Evolutionary conservation across 805 yeast species (phyloP), one percentile per base, ranked within the genome.

Genomic region (Brettanomyces naardenensis): DNA sequence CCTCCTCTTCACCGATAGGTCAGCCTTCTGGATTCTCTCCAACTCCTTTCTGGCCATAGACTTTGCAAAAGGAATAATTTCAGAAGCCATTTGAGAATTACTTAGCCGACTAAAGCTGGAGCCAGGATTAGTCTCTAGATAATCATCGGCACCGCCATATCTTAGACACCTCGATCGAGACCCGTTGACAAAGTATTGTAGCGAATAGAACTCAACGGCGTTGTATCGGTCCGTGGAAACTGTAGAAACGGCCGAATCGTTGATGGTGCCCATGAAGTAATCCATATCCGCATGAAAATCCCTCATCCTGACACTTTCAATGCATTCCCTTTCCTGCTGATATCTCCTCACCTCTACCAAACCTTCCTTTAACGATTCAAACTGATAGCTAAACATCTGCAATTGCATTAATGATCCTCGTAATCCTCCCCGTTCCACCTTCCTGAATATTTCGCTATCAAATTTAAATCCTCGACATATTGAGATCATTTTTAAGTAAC

Each of bases 321-420:
- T n/a, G n/a, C n/a, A n/a, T n/a, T n/a, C n/a, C n/a, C n/a, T n/a
- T n/a, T n/a, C n/a, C n/a, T n/a, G n/a, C n/a, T n/a, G n/a, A n/a
- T n/a, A n/a, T n/a, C n/a, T n/a, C n/a, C n/a, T n/a, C n/a, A 30
- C 19, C 18, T 30, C 19, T n/a, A 30, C 33, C 18, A 30, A 21
- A 18, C 55, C 53, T 19, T 37, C 33, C n/a, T 34, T 30, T 6
- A 40, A 21, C 6, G 28, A 20, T n/a, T 47, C 44, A 22, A 47
- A 45, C 11, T 34, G 14, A 33, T 51, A 49, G 27, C 60, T 47
- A 19, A 57, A 35, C 44, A 54, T 35, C 39, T 59, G 63, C 31
- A 60, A 40, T 31, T 57, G 48, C 52, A 49, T 45, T 14, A 60
- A 36, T 3, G 61, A 48, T 26, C 43, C 49, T 22, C 65, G 45